Conservation (phyloP, 2,329 filamentous ascomycete species). For the Salinomyces thailandicus region DNA sequence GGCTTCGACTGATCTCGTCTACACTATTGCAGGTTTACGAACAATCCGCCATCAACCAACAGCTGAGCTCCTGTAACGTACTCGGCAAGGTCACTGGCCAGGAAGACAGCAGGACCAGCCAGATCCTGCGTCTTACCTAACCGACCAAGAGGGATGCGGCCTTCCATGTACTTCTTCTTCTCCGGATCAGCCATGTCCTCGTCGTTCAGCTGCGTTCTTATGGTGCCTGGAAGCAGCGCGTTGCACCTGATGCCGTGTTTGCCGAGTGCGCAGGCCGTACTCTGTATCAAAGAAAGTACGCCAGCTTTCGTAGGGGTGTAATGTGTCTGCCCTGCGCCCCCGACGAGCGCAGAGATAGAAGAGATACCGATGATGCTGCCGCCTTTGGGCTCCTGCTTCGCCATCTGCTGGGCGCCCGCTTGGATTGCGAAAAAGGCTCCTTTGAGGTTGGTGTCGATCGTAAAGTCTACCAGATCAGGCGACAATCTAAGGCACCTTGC, state of each 20-base stretch:
- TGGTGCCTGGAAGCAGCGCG: slow-evolving; percentile 71
- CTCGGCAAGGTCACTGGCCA: slow-evolving; percentile 67
- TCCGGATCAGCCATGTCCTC: slow-evolving; percentile 62
- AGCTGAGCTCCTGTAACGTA: slow-evolving; percentile 79
- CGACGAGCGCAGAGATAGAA: slow-evolving; percentile 64
- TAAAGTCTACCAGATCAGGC: slow-evolving; percentile 58
- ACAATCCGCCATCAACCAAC: slow-evolving; percentile 77
- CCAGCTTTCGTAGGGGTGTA: slow-evolving; percentile 87
- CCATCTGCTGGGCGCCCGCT: slow-evolving; percentile 77
- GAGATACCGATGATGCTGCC: slow-evolving; percentile 72
- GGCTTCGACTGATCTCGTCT: slow-evolving; percentile 28
- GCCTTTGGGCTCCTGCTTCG: slow-evolving; percentile 48
- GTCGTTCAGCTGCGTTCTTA: slow-evolving; percentile 75
- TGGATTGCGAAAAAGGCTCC: slow-evolving; percentile 84
- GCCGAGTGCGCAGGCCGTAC: slow-evolving; percentile 66
- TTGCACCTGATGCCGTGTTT: slow-evolving; percentile 71
- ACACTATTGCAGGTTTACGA: slow-evolving; percentile 70
- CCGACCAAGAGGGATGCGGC: slow-evolving; percentile 65
- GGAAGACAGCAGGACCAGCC: slow-evolving; percentile 73
- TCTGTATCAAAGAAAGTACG: slow-evolving; percentile 72
- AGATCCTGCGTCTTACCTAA: slow-evolving; percentile 64
- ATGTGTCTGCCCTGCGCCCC: slow-evolving; percentile 68
- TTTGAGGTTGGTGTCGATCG: slow-evolving; percentile 69
- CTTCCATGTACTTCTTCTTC: slow-evolving; percentile 71
- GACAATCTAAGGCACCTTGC: slow-evolving; percentile 43